Percentiles rank a stretch among this genome's conserved stretches.
Evolutionary conservation across 140 eudicot genomes (phyloP).

Genomic region (Stevia rebaudiana): DNA sequence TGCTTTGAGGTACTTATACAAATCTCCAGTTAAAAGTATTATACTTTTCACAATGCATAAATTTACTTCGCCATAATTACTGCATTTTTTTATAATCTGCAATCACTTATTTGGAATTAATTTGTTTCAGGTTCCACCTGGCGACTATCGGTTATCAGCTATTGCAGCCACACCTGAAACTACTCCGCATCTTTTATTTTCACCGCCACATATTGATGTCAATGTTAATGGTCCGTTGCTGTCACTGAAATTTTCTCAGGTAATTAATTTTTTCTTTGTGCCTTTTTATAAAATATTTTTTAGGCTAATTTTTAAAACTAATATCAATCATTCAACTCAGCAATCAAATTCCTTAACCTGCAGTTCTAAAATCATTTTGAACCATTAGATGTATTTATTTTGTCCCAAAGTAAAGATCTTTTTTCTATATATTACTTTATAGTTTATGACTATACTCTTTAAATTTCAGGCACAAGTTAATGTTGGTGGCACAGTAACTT

Average conservation of each 20-base stretch:
- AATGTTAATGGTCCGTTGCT: constrained; percentile 67
- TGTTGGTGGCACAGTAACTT: constrained; percentile 71
- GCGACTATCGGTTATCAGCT: constrained; percentile 92
- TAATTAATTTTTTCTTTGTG: no score
- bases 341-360: constrained; percentile 4
- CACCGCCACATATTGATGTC: constrained; percentile 76
- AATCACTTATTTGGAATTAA: constrained; percentile 6
- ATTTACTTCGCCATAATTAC: neutral
- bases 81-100: constrained; percentile 12
- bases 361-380: constrained; percentile 10
- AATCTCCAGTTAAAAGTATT: neutral
- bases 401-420: neutral
- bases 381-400: neutral
- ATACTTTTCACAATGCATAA: neutral
- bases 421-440: constrained; percentile 13
- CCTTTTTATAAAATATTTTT: no score
- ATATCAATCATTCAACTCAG: constrained; percentile 6
- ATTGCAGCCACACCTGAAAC: constrained; percentile 67
- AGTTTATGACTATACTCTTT: no score
- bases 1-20: constrained; percentile 81
- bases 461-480: constrained; percentile 73
- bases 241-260: constrained; percentile 77
- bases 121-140: constrained; percentile 78
- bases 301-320: neutral
- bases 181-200: constrained; percentile 66